Conservation (phyloP, 139 green algal species). For the Dunaliella sp. region DNA sequence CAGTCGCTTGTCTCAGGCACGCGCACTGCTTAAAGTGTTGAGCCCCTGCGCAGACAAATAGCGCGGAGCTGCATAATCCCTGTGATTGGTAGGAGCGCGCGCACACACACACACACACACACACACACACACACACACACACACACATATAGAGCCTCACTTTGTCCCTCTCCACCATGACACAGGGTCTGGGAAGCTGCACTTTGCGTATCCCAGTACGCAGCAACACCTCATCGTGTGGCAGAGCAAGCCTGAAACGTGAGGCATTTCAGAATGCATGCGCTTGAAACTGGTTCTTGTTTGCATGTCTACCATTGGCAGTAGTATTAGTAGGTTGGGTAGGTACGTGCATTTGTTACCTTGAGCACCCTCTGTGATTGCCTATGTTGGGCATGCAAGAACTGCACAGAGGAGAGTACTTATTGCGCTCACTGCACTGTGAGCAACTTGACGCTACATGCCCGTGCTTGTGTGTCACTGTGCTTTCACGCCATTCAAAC, state of each 20-base stretch:
- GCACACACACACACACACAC: neutral
- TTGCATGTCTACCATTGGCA: neutral
- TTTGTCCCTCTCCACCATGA: neutral
- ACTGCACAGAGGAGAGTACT: neutral
- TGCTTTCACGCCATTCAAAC: no score
- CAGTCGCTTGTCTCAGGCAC: no score
- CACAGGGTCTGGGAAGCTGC: constrained; percentile 70
- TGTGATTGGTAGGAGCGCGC: neutral
- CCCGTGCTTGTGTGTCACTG: no score
- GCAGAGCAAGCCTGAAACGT: constrained; percentile 77
- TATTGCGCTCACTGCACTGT: no score
- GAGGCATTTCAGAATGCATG: constrained; percentile 16
- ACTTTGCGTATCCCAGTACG: constrained; percentile 87
- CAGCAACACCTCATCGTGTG: constrained; percentile 98
- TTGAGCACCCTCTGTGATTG: neutral
- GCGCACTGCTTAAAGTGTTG: no score
- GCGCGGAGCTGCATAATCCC: neutral
- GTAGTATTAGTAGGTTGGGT: neutral
- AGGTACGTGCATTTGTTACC: neutral
- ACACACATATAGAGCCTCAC: neutral
- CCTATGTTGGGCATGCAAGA: neutral
- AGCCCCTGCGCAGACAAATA: neutral
- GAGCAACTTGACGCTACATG: no score
- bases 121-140: neutral
- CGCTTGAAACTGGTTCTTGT: neutral